Conservation (phyloP, 441 rosid genomes). For the Jatropha podagrica region DNA sequence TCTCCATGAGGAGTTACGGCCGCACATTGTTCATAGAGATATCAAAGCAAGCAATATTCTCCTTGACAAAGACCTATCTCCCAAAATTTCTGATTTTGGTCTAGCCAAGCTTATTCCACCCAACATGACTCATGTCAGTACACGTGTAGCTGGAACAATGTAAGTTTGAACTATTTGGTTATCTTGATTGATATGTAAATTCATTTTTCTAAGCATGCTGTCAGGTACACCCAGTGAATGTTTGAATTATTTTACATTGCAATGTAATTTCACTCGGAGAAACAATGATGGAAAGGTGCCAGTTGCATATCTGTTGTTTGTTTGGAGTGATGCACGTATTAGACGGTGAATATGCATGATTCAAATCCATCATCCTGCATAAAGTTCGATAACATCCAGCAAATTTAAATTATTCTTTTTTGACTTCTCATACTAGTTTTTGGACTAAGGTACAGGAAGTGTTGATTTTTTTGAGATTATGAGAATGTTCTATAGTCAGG, state of each 20-base stretch:
- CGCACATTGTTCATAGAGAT: constrained; percentile 81
- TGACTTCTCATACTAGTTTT: background rate
- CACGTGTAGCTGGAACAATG: constrained; percentile 98
- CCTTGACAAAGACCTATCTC: constrained; percentile 71
- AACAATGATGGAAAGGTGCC: background rate
- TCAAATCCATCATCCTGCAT: background rate
- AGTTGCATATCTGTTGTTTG: background rate
- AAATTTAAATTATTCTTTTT: background rate
- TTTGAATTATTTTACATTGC: background rate
- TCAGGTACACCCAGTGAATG: background rate
- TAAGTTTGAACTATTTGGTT: constrained; percentile 39
- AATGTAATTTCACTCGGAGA: background rate
- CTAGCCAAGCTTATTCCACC: constrained; percentile 90
- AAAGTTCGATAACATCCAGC: background rate
- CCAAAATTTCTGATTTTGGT: constrained; percentile 96
- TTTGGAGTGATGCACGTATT: background rate
- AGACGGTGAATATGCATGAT: background rate
- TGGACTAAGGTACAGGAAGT: background rate
- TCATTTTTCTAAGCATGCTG: background rate
- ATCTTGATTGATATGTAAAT: background rate
- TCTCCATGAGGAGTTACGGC: constrained; percentile 84
- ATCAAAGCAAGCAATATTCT: constrained; percentile 97
- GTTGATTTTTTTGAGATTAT: background rate
- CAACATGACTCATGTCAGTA: constrained; percentile 87
- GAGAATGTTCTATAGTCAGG: background rate